Conservation (phyloP, 768 basidiomycete genomes). For the Nidularia pulvinata region DNA sequence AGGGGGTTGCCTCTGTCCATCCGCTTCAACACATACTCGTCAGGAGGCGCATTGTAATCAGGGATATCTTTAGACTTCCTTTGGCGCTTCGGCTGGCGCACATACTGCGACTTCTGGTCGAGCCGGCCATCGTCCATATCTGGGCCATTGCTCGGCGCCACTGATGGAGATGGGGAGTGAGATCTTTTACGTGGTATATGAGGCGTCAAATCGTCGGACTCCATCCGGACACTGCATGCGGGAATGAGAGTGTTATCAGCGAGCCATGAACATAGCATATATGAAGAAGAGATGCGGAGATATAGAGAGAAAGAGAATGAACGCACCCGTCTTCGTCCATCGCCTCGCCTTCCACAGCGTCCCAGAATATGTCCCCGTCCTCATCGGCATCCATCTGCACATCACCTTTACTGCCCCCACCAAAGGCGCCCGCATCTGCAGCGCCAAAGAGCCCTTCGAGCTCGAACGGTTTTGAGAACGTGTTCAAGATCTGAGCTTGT, state of each 20-base stretch:
- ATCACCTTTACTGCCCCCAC: slow-evolving; percentile 30
- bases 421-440: slow-evolving; percentile 83
- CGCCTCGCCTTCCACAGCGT: slow-evolving; percentile 34
- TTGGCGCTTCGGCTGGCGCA: slow-evolving; percentile 58
- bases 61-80: slow-evolving; percentile 56
- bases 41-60: slow-evolving; percentile 49
- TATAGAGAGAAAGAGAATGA: slow-evolving; percentile 9
- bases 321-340: slow-evolving; percentile 41
- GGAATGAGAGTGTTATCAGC: too few species aligned
- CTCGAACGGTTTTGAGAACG: slow-evolving; percentile 79
- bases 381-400: slow-evolving; percentile 46
- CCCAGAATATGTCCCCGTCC: slow-evolving; percentile 37
- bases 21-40: slow-evolving; percentile 37
- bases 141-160: not conserved
- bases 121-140: not conserved
- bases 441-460: slow-evolving; percentile 77
- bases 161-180: slow-evolving; percentile 28
- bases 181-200: slow-evolving; percentile 34
- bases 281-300: not conserved
- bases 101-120: slow-evolving; percentile 14
- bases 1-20: slow-evolving; percentile 62
- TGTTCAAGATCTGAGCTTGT: slow-evolving; percentile 73
- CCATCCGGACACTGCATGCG: slow-evolving; percentile 25
- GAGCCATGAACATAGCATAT: too few species aligned
- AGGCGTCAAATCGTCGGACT: slow-evolving; percentile 28